phyloP scores from a whole-genome alignment of 768 basidiomycete species.

The Wakefieldia striispora region DNA sequence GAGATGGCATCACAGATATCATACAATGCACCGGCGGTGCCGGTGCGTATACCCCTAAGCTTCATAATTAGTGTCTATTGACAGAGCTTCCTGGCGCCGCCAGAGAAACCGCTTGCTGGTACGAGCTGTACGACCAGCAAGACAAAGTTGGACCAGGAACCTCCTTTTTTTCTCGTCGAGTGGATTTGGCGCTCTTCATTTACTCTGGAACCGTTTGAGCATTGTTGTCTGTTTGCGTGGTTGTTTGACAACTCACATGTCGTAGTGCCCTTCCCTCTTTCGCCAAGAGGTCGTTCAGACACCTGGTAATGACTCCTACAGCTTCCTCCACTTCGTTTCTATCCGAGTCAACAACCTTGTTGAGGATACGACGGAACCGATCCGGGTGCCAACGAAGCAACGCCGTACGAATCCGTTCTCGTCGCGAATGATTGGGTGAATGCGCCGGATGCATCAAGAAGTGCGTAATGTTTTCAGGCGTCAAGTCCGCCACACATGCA shows the following conservation, averaged over 20 bases:
- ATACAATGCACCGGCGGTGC: conserved; percentile 15
- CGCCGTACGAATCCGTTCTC: conserved; percentile 64
- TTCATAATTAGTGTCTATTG: conserved; percentile 8
- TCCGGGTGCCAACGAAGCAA: conserved; percentile 83
- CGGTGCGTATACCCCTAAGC: conserved; percentile 5
- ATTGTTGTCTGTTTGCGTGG: neutral
- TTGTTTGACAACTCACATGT: conserved; percentile 15
- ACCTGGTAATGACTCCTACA: conserved; percentile 63
- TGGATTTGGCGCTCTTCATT: conserved; percentile 10
- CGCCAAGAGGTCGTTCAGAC: conserved; percentile 63
- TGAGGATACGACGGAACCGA: conserved; percentile 59
- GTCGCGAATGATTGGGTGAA: conserved; percentile 54
- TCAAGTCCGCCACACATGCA: conserved; percentile 47
- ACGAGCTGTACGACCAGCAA: conserved; percentile 1
- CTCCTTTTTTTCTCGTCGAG: neutral
- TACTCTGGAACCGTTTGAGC: conserved; percentile 14
- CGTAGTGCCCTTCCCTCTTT: conserved; percentile 27
- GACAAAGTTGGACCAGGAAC: neutral
- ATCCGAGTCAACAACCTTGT: conserved; percentile 52
- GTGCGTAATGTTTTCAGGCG: conserved; percentile 46
- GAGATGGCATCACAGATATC: conserved; percentile 14
- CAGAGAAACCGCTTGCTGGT: conserved; percentile 10
- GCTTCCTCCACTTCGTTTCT: conserved; percentile 54
- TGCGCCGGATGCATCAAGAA: conserved; percentile 70
- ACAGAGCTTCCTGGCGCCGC: conserved; percentile 16